Evolutionary conservation across 2,329 filamentous ascomycete genomes (phyloP).

Genomic region (Pseudopyrenochaeta lycopersici): DNA sequence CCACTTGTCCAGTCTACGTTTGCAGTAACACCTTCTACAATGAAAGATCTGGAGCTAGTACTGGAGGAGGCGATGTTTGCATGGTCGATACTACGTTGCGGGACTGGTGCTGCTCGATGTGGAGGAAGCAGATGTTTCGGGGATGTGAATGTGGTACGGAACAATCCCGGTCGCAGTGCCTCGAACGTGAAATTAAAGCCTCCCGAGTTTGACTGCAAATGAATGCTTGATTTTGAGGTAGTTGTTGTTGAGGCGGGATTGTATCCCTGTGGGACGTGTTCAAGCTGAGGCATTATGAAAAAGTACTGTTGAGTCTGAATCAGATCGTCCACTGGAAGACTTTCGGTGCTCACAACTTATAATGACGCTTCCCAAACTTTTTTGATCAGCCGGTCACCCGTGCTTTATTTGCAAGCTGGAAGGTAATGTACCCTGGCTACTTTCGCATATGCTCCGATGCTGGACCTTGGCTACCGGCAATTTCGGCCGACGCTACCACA

Average conservation of each 20-base stretch:
- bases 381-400: neutral
- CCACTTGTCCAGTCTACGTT: conserved; percentile 67
- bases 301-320: neutral
- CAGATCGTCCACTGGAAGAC: neutral
- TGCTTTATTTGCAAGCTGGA: neutral
- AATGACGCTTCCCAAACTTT: neutral
- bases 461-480: conserved; percentile 16
- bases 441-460: neutral
- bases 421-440: neutral
- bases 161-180: conserved; percentile 68
- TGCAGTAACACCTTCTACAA: conserved; percentile 61
- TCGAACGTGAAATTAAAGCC: conserved; percentile 69
- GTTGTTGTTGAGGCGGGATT: conserved; percentile 32
- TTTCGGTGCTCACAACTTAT: neutral
- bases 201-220: conserved; percentile 55
- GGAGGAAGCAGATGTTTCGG: conserved; percentile 70
- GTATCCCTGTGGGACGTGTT: conserved; percentile 52
- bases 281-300: conserved; percentile 59
- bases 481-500: conserved; percentile 10
- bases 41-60: conserved; percentile 53
- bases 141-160: conserved; percentile 73
- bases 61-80: conserved; percentile 45
- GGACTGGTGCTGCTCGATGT: conserved; percentile 67
- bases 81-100: conserved; percentile 48
- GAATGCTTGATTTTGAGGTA: conserved; percentile 39